Evolutionary conservation across 169 alveolate genomes (phyloP), one percentile per base, ranked within the genome.

Genomic region (Eimeria sp.): DNA sequence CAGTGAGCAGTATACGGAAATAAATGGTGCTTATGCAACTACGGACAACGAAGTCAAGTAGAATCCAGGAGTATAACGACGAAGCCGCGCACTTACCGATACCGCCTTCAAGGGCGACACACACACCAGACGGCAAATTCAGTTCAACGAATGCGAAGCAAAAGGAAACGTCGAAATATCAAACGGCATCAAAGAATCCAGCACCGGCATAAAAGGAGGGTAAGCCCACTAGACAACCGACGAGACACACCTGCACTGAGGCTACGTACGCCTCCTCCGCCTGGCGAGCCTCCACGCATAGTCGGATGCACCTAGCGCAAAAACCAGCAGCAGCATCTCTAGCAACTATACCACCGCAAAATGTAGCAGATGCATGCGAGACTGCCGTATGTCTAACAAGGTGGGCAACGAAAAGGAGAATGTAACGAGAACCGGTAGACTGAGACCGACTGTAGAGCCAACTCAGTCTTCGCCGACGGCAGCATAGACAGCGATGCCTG

Each of bases 231-330:
- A 5, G 80, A 70, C 10, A 70, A 16, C 14, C 5, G 58, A 18
- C 4, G 18, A 25, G 58, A 45, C 89, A 30, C 10, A 82, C 90
- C 90, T 82, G 75, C 75, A 92, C 95, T 5, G 89, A 30, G 13
- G 65, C 91, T 57, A 57, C 70, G 61, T 92, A 75, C 30, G 86
- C 95, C 40, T 92, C 95, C 84, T 92, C 95, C 72, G 95, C 95
- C 27, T 67, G 83, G 40, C 76, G 72, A 45, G 95, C 95, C 72
- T 92, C 95, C 27, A 92, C 95, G 45, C 92, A 92, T 4, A 84
- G 95, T 61, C 92, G 90, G n/a, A 92, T 92, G 51, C 89, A 75
- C 84, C 91, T 82, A 57, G 51, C 9, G 51, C 63, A 57, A 51
- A 43, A 45, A 2, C 11, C n/a, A 82, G 75, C 18, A 54, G 30